Evolutionary conservation across 495 filamentous ascomycete genomes (phyloP), one percentile per base, ranked within the genome.

Genomic region (Annulohypoxylon stygium): DNA sequence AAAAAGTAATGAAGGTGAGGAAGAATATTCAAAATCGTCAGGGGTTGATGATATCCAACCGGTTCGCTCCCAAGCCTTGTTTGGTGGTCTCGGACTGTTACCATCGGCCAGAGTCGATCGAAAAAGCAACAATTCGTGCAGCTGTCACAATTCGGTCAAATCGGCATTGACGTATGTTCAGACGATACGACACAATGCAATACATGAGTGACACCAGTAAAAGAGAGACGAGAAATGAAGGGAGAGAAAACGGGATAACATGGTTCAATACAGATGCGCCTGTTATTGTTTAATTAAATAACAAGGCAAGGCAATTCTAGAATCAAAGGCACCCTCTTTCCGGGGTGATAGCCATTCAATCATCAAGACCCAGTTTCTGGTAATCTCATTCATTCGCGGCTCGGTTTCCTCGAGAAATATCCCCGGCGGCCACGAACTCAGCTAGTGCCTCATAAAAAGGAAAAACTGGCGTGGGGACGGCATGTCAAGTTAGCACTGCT

Each of bases 101-200:
- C 63, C 63, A 30, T 70, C 39, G 41, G 26, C 20, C 48, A 57
- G 37, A 64, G 39, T 50, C 20, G 34, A 54, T 51, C 51, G 30
- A 53, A 70, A 67, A 75, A 71, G 67, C 63, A 75, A 71, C 51
- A 16, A 65, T 33, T 62, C 37, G 45, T 65, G 61, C 45, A n/a
- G 69, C n/a, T 62, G 39, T 50, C 61, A 66, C 55, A 71, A 60
- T 36, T 55, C 36, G 30, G 43, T 65, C 61, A 60, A 53, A 53
- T 53, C 54, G 53, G n/a, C 36, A 11, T 61, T 57, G 57, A 61
- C 70, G 16, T 58, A 50, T 60, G 12, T 58, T 50, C 58, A 55
- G 55, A 18, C 20, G 33, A 68, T 37, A 64, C 54, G 37, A 39
- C 45, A 48, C 50, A 65, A 50, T 37, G 39, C 45, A 45, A 61